Evolutionary conservation across 495 filamentous ascomycete species (phyloP), one percentile per base, ranked within the genome.

Genomic region (Trichoderma virens): DNA sequence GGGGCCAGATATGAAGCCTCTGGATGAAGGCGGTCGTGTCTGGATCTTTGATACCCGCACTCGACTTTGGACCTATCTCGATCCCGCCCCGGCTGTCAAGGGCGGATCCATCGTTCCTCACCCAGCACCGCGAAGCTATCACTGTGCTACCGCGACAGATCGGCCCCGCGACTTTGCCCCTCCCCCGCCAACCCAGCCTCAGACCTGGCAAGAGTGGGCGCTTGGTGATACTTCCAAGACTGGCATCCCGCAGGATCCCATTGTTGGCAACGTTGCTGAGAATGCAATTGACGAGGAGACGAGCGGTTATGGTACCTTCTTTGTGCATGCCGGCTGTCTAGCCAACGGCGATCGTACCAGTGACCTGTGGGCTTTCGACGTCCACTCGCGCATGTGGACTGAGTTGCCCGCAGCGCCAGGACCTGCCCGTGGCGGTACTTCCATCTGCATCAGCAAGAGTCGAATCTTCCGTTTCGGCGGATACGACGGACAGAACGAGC

Each of bases 301-400:
- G 5, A 75, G 75, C 6, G 83, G 83, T 6, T 79, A 82, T 71
- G 82, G 82, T 38, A 83, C 82, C 0, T 72, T 94, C 38, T 86
- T 87, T 69, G 71, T 94, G 18, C 89, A 92, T 67, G 90, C 86
- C 7, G 90, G 90, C 0, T 90, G 86, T 67, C 75, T 81, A 3
- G 80, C 77, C 8, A 67, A 66, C 28, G 71, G 71, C 23, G 51
- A 62, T 18, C 75, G 87, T 16, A 76, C 86, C 1, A 72, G 77
- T 5, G 90, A 93, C 72, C 70, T 91, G 0, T 93, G 90, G 90
- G 80, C 83, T 0, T 92, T 92, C 70, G 83, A 86, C 68, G 66
- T 92, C 11, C 75, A 72, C 38, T 76, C 73, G 28, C 69, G 78
- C 34, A 70, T 76, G 0, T 94, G 90, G 90, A 81, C 78, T 43